These are phyloP conservation scores for Heracleum sosnowskyi DNA, from an alignment of 129 eudicot genomes.

Conservation along the genomic window DNA sequence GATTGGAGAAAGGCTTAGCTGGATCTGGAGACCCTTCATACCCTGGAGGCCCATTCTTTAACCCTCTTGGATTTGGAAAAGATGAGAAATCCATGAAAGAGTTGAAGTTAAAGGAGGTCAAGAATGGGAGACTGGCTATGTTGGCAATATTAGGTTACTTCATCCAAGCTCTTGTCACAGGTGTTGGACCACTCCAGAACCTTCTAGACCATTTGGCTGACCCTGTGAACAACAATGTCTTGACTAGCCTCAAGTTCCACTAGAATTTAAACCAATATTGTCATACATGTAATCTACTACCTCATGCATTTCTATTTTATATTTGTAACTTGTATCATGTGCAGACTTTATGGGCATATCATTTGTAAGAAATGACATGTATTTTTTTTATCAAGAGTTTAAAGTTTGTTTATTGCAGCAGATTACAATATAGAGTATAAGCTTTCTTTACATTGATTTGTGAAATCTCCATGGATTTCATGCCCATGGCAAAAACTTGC, in stretches of 20 bases:
- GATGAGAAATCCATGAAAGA: conserved; percentile 93
- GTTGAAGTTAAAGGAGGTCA: conserved; percentile 54
- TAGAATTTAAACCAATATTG: conserved; percentile 17
- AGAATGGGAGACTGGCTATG: conserved; percentile 99
- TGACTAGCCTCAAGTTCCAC: conserved; percentile 98
- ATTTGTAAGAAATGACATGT: conserved; percentile 4
- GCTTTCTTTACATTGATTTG: background rate
- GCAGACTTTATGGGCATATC: conserved; percentile 10
- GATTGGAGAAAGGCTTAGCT: conserved; percentile 65
- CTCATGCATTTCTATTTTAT: background rate
- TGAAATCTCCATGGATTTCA: no score
- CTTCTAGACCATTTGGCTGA: conserved; percentile 96
- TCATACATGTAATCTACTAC: background rate
- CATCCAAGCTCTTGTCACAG: conserved; percentile 82
- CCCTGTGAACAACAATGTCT: conserved; percentile 90
- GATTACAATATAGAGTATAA: background rate
- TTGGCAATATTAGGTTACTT: conserved; percentile 89
- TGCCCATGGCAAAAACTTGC: background rate
- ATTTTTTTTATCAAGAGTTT: background rate
- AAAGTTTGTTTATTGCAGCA: background rate
- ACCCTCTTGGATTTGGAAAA: conserved; percentile 91
- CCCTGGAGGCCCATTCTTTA: conserved; percentile 81
- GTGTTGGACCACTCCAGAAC: conserved; percentile 94
- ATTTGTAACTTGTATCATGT: background rate
- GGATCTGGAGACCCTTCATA: conserved; percentile 89